These are phyloP conservation scores for Penicillium capsulatum DNA, from an alignment of 2,329 filamentous ascomycete genomes.

Conservation along the genomic window DNA sequence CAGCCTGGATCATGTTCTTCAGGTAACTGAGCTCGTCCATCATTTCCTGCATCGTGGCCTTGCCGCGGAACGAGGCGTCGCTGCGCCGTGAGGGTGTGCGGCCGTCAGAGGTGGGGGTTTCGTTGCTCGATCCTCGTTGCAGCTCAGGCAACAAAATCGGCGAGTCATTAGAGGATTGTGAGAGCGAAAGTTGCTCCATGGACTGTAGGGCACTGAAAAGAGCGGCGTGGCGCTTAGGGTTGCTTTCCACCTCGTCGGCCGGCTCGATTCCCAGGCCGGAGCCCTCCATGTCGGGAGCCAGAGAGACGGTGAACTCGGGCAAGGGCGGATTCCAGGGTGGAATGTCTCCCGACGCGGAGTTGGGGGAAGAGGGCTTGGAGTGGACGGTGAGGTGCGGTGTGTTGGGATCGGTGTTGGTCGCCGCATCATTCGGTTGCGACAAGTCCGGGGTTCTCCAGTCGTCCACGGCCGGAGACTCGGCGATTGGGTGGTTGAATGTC, in stretches of 20 bases:
- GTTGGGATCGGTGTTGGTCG: constrained; percentile 31
- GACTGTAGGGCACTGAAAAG: constrained; percentile 32
- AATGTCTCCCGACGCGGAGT: constrained; percentile 27
- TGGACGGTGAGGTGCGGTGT: constrained; percentile 35
- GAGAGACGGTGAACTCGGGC: constrained; percentile 25
- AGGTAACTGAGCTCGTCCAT: constrained; percentile 52
- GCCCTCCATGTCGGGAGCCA: constrained; percentile 27
- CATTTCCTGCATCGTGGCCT: constrained; percentile 46
- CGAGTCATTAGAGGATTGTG: constrained; percentile 24
- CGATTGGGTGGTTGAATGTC: constrained; percentile 27
- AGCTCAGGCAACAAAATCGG: constrained; percentile 21
- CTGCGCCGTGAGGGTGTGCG: constrained; percentile 12
- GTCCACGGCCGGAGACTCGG: constrained; percentile 20
- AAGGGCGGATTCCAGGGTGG: constrained; percentile 23
- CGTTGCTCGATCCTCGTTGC: constrained; percentile 3
- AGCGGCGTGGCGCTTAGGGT: constrained; percentile 37
- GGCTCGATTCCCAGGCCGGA: constrained; percentile 34
- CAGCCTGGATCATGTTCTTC: constrained; percentile 44
- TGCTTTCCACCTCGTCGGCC: constrained; percentile 31
- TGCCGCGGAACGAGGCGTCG: constrained; percentile 23
- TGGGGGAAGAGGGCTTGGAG: constrained; percentile 28
- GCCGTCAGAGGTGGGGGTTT: not conserved
- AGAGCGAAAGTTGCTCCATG: constrained; percentile 27
- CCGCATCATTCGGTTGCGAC: constrained; percentile 20
- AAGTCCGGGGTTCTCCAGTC: constrained; percentile 22